Base-by-base conservation (phyloP, 805 yeast species). In the Soucietia sequanensis region DNA sequence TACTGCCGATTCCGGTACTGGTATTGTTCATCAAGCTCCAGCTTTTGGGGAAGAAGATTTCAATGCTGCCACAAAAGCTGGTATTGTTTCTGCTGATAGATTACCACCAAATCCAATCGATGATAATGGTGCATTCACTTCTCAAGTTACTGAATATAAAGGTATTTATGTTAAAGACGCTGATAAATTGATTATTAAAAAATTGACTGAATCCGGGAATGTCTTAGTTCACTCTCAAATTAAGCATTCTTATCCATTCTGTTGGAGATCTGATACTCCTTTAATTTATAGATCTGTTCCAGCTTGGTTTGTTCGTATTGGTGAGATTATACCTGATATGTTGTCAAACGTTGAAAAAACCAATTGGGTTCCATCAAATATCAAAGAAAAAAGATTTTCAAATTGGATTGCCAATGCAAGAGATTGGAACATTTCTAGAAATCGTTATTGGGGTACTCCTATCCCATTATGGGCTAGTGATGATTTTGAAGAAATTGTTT, bases 241-340 rank as follows among this genome's bases (percentile, higher is more conserved):
- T 48, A 81, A 81, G 68, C 99, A 93, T 75, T 84, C 95, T 63
- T 93, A 93, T 66, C 99, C 99, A 54, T 93, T 93, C 84, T 93
- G 99, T 72, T 93, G 99, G 99, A 84, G 99, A 78, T 91, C 98
- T 3, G 99, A 93, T 60, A 93, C 99, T 20, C 99, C 99, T 35
- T 79, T 93, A 60, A 65, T 93, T 48, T 93, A 93, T 73, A 81
- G 95, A 70, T 82, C 96, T 24, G 97, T 93, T 47, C 99, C 99
- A 33, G 91, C 98, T 22, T 93, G 99, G 99, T 93, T 93, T 55
- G 93, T 93, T 41, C 83, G 95, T 59, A 84, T 93, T 38, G 80
- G 77, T 48, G 90, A 87, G 37, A 77, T 86, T 58, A 78, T 91
- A 50, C 97, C 97, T 33, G 78, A 87, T 54, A 87, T 93, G 87